Conservation (phyloP, 768 basidiomycete genomes). For the Psilocybe cyanescens region DNA sequence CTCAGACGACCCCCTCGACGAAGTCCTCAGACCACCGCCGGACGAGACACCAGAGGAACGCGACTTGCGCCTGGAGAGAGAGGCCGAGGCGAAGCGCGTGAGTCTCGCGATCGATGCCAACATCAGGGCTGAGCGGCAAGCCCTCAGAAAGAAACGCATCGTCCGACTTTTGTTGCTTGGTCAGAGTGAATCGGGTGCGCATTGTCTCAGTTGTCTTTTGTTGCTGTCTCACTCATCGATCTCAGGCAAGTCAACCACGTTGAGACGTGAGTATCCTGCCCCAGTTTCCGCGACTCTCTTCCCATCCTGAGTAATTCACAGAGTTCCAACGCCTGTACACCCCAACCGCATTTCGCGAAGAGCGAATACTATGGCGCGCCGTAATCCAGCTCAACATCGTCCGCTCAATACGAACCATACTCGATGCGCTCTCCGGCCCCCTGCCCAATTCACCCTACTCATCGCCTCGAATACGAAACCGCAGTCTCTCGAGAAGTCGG, state of each 20-base stretch:
- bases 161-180: slow-evolving; percentile 78
- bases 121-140: slow-evolving; percentile 67
- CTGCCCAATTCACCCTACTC: slow-evolving; percentile 39
- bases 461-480: slow-evolving; percentile 37
- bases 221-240: not conserved
- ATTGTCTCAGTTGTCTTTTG: not conserved
- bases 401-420: slow-evolving; percentile 74
- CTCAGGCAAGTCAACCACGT: slow-evolving; percentile 78
- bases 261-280: slow-evolving; percentile 63
- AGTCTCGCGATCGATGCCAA: slow-evolving; percentile 76
- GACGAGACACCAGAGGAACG: slow-evolving; percentile 69
- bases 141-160: slow-evolving; percentile 66
- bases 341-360: slow-evolving; percentile 74
- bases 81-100: slow-evolving; percentile 68
- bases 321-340: slow-evolving; percentile 81
- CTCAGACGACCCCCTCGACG: slow-evolving; percentile 67
- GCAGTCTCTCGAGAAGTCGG: slow-evolving; percentile 35
- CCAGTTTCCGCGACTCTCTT: not conserved
- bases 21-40: slow-evolving; percentile 64
- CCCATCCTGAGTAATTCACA: slow-evolving; percentile 29
- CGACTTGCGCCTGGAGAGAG: slow-evolving; percentile 53
- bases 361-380: slow-evolving; percentile 81
- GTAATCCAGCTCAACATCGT: slow-evolving; percentile 86
- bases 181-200: slow-evolving; percentile 81
- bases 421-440: slow-evolving; percentile 53